Conservation (phyloP, 2,329 filamentous ascomycete genomes). For the Colletotrichum orbiculare region DNA sequence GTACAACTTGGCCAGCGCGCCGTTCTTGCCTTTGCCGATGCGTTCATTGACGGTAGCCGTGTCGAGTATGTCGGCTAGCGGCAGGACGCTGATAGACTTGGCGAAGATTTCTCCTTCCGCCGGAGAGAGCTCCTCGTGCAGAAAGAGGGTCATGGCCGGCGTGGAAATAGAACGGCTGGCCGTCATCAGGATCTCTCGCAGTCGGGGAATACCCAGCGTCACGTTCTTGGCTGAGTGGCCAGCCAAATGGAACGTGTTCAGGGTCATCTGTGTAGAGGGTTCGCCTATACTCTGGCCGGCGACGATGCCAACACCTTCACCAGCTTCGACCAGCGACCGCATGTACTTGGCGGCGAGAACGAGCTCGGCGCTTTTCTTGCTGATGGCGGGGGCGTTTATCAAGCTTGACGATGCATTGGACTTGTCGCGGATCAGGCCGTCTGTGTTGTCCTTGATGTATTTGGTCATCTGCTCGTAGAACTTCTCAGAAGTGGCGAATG, state of each 20-base stretch:
- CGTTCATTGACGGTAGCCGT: conserved; percentile 83
- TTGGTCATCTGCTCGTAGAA: conserved; percentile 79
- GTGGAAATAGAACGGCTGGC: conserved; percentile 90
- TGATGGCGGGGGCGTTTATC: conserved; percentile 48
- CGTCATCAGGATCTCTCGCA: conserved; percentile 98
- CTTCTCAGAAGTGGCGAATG: conserved; percentile 89
- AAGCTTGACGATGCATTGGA: conserved; percentile 49
- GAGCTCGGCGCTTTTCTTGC: conserved; percentile 81
- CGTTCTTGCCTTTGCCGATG: conserved; percentile 76
- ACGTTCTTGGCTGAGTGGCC: conserved; percentile 99
- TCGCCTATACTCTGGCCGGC: conserved; percentile 97
- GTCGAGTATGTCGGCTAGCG: conserved; percentile 85
- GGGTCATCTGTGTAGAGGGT: conserved; percentile 98
- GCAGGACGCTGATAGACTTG: conserved; percentile 90
- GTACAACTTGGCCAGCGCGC: conserved; percentile 83
- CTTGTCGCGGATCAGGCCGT: conserved; percentile 61
- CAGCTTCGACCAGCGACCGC: conserved; percentile 90
- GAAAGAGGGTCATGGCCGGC: conserved; percentile 86
- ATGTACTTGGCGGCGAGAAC: conserved; percentile 94
- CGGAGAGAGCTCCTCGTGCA: conserved; percentile 77
- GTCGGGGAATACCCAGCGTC: conserved; percentile 95
- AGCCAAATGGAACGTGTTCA: conserved; percentile 99
- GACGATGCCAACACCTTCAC: conserved; percentile 96
- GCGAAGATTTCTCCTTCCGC: conserved; percentile 82
- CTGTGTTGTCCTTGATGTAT: conserved; percentile 83